phyloP scores from a whole-genome alignment of 1,139 yeast species.

The Scheffersomyces quercinus region DNA sequence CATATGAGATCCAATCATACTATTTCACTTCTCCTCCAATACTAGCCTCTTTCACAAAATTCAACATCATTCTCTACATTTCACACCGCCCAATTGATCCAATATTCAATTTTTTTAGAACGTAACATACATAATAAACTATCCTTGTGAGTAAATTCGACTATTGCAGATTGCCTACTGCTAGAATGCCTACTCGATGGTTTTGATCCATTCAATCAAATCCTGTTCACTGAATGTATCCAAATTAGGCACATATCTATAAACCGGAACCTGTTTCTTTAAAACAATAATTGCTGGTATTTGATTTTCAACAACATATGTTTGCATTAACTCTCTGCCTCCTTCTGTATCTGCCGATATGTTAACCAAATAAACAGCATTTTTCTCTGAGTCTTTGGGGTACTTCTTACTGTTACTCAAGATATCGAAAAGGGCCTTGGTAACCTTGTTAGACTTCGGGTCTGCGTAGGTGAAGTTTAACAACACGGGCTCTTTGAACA shows the following conservation, averaged over 20 bases:
- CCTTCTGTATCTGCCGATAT: constrained; percentile 68
- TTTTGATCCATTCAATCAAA: constrained; percentile 55
- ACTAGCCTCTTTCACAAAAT: no score
- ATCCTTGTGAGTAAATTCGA: no score
- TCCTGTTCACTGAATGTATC: constrained; percentile 52
- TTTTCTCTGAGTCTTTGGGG: constrained; percentile 30
- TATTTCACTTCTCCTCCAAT: no score
- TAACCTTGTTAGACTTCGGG: constrained; percentile 58
- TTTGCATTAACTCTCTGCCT: constrained; percentile 56
- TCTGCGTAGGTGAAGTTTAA: constrained; percentile 77
- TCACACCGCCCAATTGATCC: no score
- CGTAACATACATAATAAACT: no score
- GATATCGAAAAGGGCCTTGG: constrained; percentile 62
- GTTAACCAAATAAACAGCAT: constrained; percentile 61
- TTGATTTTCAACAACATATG: constrained; percentile 53
- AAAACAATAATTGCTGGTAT: constrained; percentile 71
- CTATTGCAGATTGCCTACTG: no score
- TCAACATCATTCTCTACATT: no score
- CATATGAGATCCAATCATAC: no score
- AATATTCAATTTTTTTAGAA: no score
- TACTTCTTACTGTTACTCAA: constrained; percentile 51
- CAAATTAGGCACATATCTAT: constrained; percentile 44
- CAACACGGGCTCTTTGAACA: constrained; percentile 61
- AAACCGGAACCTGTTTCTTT: constrained; percentile 64
- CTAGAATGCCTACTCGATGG: constrained; percentile 10